Evolutionary conservation across 306 rosid genomes (phyloP).

Genomic region (Senna tora): DNA sequence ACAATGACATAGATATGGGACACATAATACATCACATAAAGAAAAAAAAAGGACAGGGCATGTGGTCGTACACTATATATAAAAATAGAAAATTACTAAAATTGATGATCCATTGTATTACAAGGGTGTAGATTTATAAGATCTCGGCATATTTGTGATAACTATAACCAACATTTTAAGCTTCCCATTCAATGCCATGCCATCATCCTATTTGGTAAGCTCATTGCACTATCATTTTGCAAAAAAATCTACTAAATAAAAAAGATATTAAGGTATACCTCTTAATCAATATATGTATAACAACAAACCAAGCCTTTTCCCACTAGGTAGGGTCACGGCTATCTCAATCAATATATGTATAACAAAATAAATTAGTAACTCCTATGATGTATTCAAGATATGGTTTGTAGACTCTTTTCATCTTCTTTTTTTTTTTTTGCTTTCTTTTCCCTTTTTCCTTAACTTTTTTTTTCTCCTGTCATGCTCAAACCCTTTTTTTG

Average conservation of each 20-base stretch:
- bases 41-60: too few species aligned
- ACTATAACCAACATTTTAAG: not conserved
- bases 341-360: not conserved
- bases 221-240: not conserved
- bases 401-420: not conserved
- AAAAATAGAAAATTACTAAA: constrained; percentile 1
- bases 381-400: not conserved
- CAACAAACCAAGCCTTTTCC: too few species aligned
- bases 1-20: too few species aligned
- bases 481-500: not conserved
- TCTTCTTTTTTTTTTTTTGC: not conserved
- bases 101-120: not conserved
- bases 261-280: not conserved
- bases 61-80: not conserved
- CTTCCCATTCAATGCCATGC: not conserved
- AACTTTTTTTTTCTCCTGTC: not conserved
- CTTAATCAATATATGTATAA: not conserved
- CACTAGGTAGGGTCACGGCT: too few species aligned
- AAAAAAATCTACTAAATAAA: not conserved
- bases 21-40: too few species aligned
- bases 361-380: not conserved
- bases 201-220: not conserved
- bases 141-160: not conserved
- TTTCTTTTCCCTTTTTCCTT: not conserved
- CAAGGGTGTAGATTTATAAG: not conserved